Conservation (phyloP, 495 filamentous ascomycete species). For the Diplogelasinospora grovesii region DNA sequence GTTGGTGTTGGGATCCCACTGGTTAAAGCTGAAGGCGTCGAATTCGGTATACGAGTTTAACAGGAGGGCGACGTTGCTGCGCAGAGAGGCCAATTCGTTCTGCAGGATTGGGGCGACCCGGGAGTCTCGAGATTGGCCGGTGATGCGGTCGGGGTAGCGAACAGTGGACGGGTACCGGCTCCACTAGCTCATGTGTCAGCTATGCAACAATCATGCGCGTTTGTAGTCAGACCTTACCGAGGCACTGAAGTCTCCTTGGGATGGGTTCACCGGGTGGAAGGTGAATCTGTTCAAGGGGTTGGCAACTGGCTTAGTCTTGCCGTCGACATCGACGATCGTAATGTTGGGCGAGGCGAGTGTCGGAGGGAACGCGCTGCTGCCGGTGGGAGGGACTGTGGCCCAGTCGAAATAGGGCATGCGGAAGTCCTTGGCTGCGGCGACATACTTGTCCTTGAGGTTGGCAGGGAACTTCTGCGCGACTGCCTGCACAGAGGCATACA, state of each 20-base stretch:
- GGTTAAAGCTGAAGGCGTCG: constrained; percentile 50
- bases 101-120: constrained; percentile 45
- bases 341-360: constrained; percentile 29
- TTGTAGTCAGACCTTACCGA: too few relatives aligned
- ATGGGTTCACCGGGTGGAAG: constrained; percentile 23
- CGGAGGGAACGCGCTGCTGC: constrained; percentile 20
- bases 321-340: constrained; percentile 31
- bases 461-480: constrained; percentile 43
- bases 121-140: constrained; percentile 24
- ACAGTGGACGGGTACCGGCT: constrained; percentile 18
- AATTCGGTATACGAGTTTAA: constrained; percentile 53
- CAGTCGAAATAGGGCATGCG: constrained; percentile 55
- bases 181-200: constrained; percentile 12
- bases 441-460: constrained; percentile 37
- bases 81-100: constrained; percentile 32
- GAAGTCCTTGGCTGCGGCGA: constrained; percentile 40
- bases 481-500: constrained; percentile 45
- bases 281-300: constrained; percentile 36
- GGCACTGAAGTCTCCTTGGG: constrained; percentile 14
- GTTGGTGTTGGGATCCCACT: constrained; percentile 34
- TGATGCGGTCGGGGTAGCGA: constrained; percentile 14
- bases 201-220: too few relatives aligned
- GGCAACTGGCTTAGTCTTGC: constrained; percentile 18
- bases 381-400: constrained; percentile 31
- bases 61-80: constrained; percentile 45